These are phyloP conservation scores for Tardiomyces blankii DNA, from an alignment of 1,139 yeast genomes.

Conservation along the genomic window DNA sequence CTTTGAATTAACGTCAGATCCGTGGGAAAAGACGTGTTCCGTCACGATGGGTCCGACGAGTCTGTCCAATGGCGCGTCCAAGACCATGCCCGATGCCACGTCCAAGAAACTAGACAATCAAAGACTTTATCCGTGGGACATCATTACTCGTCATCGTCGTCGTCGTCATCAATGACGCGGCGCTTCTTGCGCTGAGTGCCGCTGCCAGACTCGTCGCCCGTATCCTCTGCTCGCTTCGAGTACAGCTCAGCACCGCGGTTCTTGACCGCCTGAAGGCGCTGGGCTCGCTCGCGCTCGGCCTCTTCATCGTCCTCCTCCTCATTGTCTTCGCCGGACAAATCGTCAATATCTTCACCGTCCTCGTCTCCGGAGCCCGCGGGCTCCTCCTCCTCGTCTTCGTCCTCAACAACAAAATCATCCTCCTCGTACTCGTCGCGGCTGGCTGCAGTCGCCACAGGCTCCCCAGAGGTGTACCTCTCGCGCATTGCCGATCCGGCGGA, in stretches of 20 bases:
- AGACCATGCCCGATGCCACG: too few relatives aligned
- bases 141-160: slow-evolving; percentile 32
- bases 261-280: slow-evolving; percentile 30
- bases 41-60: too few relatives aligned
- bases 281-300: slow-evolving; percentile 21
- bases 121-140: too few relatives aligned
- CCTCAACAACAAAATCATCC: slow-evolving; percentile 30
- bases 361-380: slow-evolving; percentile 35
- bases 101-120: too few relatives aligned
- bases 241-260: slow-evolving; percentile 44
- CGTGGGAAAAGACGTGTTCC: too few relatives aligned
- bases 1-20: too few relatives aligned
- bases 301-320: slow-evolving; percentile 32
- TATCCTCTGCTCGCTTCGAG: slow-evolving; percentile 22
- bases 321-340: slow-evolving; percentile 39
- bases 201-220: slow-evolving; percentile 27
- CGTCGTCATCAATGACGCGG: slow-evolving; percentile 41
- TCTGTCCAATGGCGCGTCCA: too few relatives aligned
- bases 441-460: neutral
- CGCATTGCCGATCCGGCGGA: neutral
- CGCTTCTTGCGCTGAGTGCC: slow-evolving; percentile 12
- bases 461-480: neutral
- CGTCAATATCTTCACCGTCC: slow-evolving; percentile 43
- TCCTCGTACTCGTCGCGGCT: slow-evolving; percentile 31
- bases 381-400: slow-evolving; percentile 50